Percentiles rank a stretch among this genome's conserved stretches.
Evolutionary conservation across 129 eudicot species (phyloP).

Genomic region (Tanacetum coccineum): DNA sequence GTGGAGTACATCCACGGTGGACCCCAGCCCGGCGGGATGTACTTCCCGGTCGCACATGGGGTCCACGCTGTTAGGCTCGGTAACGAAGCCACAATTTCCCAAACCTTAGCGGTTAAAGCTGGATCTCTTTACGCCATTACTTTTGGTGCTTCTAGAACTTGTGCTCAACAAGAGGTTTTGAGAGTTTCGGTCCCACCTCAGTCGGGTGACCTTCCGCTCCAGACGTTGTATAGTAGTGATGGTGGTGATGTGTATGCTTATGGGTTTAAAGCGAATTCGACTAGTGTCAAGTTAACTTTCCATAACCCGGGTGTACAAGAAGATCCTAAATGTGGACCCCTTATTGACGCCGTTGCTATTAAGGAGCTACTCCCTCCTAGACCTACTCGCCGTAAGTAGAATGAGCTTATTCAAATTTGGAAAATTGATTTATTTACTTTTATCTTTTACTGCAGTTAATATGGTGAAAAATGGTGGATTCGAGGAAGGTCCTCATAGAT

Average conservation of each 20-base stretch:
- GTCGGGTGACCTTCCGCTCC: conserved; percentile 70
- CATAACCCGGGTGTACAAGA: conserved; percentile 76
- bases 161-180: conserved; percentile 86
- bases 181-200: conserved; percentile 65
- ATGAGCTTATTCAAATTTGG: not conserved
- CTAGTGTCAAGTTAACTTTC: conserved; percentile 39
- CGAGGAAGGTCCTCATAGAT: conserved; percentile 70
- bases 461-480: conserved; percentile 67
- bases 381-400: conserved; percentile 45
- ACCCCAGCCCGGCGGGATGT: conserved; percentile 89
- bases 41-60: conserved; percentile 64
- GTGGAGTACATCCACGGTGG: conserved; percentile 87
- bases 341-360: conserved; percentile 77
- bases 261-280: conserved; percentile 59
- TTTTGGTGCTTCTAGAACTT: conserved; percentile 82
- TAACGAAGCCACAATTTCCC: conserved; percentile 72
- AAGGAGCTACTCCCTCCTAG: conserved; percentile 69
- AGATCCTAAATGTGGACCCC: conserved; percentile 84
- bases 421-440: not conserved
- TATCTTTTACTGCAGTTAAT: conserved; percentile 36
- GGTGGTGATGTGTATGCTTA: conserved; percentile 78
- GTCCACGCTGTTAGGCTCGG: conserved; percentile 84
- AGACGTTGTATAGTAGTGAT: conserved; percentile 70
- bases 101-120: conserved; percentile 47
- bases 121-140: conserved; percentile 64